Evolutionary conservation across 768 basidiomycete species (phyloP).

Genomic region (Pleurotus tuber-regium): DNA sequence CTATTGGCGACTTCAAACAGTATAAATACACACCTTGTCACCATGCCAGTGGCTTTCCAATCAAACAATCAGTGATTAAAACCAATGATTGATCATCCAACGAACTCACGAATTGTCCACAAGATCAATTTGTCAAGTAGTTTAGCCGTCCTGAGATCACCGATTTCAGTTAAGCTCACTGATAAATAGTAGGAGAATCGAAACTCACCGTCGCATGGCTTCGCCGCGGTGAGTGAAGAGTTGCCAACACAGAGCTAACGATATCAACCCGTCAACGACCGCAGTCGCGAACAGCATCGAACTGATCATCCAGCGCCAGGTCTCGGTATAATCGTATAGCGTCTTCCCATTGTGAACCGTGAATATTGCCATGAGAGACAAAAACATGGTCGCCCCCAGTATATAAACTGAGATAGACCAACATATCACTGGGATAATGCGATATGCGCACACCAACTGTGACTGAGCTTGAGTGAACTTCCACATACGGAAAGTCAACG

Average conservation of each 20-base stretch:
- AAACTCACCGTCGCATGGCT: neutral
- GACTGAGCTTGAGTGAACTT: neutral
- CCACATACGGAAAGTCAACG: slow-evolving; percentile 10
- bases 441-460: neutral
- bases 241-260: neutral
- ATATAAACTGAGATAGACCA: slow-evolving; percentile 3
- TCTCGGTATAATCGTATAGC: neutral
- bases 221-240: neutral
- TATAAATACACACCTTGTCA: neutral
- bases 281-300: slow-evolving; percentile 3
- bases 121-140: slow-evolving; percentile 7
- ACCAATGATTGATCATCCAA: neutral
- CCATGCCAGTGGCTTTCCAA: neutral
- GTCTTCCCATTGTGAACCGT: neutral
- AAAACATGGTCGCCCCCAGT: neutral
- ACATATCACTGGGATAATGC: neutral
- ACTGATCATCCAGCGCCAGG: neutral
- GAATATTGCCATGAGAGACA: slow-evolving; percentile 5
- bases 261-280: slow-evolving; percentile 4
- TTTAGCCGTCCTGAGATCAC: neutral
- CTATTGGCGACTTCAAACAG: too few relatives aligned
- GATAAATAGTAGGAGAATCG: neutral
- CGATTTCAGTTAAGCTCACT: neutral
- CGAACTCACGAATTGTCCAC: slow-evolving; percentile 1
- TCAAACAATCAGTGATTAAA: neutral